phyloP scores from a whole-genome alignment of 2,329 filamentous ascomycete genomes.

The Sodiomyces alkalinus region DNA sequence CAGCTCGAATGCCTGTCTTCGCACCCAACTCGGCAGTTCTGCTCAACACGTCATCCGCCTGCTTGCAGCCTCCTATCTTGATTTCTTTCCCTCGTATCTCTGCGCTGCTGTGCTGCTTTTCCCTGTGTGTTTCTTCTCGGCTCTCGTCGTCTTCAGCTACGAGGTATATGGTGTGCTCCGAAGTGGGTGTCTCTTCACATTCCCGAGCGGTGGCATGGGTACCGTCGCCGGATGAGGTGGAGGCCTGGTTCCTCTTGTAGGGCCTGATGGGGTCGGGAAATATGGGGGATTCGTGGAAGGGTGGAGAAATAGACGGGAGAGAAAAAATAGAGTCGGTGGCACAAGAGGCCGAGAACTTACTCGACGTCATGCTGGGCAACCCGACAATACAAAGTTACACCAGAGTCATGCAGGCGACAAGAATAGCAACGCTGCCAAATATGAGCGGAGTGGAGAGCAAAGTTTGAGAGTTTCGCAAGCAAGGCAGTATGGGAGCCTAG shows the following conservation, averaged over 20 bases:
- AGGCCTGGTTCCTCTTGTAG: conserved; percentile 8
- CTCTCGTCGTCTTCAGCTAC: no score
- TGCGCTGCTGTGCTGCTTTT: conserved; percentile 7
- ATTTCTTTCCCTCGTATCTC: no score
- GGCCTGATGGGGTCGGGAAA: not conserved
- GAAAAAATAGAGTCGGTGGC: conserved; percentile 18
- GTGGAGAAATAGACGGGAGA: conserved; percentile 17
- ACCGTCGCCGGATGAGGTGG: conserved; percentile 5
- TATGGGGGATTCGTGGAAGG: conserved; percentile 7
- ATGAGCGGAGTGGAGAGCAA: no score
- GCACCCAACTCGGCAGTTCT: no score
- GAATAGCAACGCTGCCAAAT: conserved; percentile 3
- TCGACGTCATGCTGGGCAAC: conserved; percentile 27
- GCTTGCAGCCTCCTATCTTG: no score
- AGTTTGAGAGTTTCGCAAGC: no score
- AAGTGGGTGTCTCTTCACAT: no score
- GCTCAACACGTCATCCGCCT: no score
- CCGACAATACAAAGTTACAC: conserved; percentile 1
- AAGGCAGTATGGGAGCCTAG: no score
- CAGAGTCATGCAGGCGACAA: conserved; percentile 1
- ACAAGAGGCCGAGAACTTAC: conserved; percentile 24
- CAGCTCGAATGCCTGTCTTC: not conserved
- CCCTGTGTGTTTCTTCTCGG: no score
- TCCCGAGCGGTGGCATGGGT: no score
- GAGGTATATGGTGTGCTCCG: no score